Evolutionary conservation across 2,329 filamentous ascomycete genomes (phyloP), one percentile per base, ranked within the genome.

Genomic region (Berkeleyomyces basicola): DNA sequence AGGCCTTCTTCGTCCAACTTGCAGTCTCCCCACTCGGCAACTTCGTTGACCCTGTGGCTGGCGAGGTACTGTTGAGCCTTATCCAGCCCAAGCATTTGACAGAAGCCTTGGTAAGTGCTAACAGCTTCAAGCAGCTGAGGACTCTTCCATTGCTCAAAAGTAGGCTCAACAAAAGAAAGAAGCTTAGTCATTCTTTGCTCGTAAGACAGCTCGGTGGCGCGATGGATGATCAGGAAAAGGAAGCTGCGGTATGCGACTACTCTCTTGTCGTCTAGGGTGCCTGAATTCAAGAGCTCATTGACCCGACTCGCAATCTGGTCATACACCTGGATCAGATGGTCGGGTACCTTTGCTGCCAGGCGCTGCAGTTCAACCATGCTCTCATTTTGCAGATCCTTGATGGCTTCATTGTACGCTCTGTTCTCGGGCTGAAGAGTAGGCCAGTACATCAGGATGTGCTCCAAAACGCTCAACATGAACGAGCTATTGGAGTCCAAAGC

Each of bases 171-270:
- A 71, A 97, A 96, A 11, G 81, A 79, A 62, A 83, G 77, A 39
- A 99, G 76, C 64, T 89, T 86, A 63, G 82, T 77, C 61, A 91
- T 78, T 64, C 91, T 87, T 43, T 82, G 74, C n/a, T 78, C 77
- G 16, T 81, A 79, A 67, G 95, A 86, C 42, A 97, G 79, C 51
- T 83, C 84, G 31, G 80, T 85, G 43, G 90, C 85, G 65, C 93
- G 89, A 72, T 97, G 92, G 68, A 93, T 86, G 66, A 99, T 93
- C 64, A 95, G 93, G 71, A 99, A 95, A 0, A 97, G 78, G 66
- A 97, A 92, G 7, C 90, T 92, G 68, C 85, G 88, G 69, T 95
- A 91, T 1, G 91, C 89, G 69, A 93, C 85, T 63, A 88, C 84
- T 40, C 91, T 82, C 70, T 91, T 90, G 68, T 92, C 86, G 69